Evolutionary conservation across 176 grass and related monocot genomes (phyloP).

Genomic region (Lolium multiflorum): DNA sequence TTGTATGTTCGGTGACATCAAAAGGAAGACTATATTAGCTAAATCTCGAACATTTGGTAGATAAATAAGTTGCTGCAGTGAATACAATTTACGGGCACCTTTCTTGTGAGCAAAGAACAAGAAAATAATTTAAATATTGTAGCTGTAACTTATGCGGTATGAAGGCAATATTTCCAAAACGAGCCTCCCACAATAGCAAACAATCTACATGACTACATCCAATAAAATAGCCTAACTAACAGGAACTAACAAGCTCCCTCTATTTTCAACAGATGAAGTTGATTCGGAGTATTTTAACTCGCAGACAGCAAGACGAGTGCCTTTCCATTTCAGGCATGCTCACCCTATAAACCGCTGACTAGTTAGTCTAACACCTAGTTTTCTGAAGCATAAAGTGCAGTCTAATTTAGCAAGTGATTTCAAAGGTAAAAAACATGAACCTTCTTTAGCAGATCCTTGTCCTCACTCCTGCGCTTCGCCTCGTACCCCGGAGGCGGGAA

Average conservation of each 20-base stretch:
- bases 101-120: slow-evolving; percentile 21
- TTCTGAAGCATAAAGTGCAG: neutral
- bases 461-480: slow-evolving; percentile 36
- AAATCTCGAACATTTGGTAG: neutral
- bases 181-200: neutral
- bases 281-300: neutral
- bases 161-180: neutral
- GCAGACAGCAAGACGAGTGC: neutral
- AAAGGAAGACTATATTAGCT: neutral
- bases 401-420: slow-evolving; percentile 22
- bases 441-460: slow-evolving; percentile 53
- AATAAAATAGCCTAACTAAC: slow-evolving; percentile 4
- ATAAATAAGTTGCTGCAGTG: slow-evolving; percentile 14
- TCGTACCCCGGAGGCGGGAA: slow-evolving; percentile 59
- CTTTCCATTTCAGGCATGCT: neutral
- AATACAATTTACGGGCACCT: neutral
- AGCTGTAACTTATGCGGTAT: neutral
- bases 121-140: neutral
- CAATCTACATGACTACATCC: neutral
- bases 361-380: slow-evolving; percentile 18
- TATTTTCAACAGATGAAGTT: slow-evolving; percentile 3
- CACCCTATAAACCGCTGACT: neutral
- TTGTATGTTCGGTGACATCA: slow-evolving; percentile 2
- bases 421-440: slow-evolving; percentile 40
- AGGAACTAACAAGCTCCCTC: neutral